Percentiles rank a stretch among this genome's conserved stretches.
Evolutionary conservation across 2,329 filamentous ascomycete species (phyloP).

Genomic region (Fusarium zealandicum): DNA sequence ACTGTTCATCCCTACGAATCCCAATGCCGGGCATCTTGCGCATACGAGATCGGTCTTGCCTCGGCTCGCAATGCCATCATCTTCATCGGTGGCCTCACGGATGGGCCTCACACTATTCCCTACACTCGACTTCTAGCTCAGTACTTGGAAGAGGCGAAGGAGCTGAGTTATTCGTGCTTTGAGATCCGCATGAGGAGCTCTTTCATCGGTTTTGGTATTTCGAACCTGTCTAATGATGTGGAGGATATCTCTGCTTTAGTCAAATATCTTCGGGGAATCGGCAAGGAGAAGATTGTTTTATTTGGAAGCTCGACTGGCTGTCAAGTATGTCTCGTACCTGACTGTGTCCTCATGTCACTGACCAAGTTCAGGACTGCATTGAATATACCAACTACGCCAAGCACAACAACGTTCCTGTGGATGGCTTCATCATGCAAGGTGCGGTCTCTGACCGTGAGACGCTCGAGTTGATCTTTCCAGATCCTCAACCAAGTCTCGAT

Average conservation of each 20-base stretch:
- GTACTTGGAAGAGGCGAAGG: constrained; percentile 48
- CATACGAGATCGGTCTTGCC: constrained; percentile 56
- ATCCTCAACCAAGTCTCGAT: constrained; percentile 55
- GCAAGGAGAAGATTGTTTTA: constrained; percentile 60
- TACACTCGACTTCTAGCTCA: constrained; percentile 60
- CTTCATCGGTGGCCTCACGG: constrained; percentile 74
- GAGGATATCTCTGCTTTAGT: constrained; percentile 61
- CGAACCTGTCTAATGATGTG: constrained; percentile 59
- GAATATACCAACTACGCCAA: constrained; percentile 58
- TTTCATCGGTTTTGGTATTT: constrained; percentile 60
- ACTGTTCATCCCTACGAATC: constrained; percentile 56
- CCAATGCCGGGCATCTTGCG: constrained; percentile 49
- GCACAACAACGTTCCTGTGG: constrained; percentile 60
- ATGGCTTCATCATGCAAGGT: constrained; percentile 82
- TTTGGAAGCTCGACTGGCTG: constrained; percentile 67
- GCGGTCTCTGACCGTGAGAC: constrained; percentile 80
- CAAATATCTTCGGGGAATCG: constrained; percentile 59
- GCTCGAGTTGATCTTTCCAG: constrained; percentile 54
- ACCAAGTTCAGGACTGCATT: constrained; percentile 58
- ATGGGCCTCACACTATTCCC: constrained; percentile 70
- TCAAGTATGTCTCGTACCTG: constrained; percentile 50
- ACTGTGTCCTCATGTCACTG: neutral
- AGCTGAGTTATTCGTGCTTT: constrained; percentile 60
- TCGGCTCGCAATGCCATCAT: constrained; percentile 65
- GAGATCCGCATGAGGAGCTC: constrained; percentile 64